Evolutionary conservation across 345 rosid genomes (phyloP).

Genomic region (Cardamine occulta): DNA sequence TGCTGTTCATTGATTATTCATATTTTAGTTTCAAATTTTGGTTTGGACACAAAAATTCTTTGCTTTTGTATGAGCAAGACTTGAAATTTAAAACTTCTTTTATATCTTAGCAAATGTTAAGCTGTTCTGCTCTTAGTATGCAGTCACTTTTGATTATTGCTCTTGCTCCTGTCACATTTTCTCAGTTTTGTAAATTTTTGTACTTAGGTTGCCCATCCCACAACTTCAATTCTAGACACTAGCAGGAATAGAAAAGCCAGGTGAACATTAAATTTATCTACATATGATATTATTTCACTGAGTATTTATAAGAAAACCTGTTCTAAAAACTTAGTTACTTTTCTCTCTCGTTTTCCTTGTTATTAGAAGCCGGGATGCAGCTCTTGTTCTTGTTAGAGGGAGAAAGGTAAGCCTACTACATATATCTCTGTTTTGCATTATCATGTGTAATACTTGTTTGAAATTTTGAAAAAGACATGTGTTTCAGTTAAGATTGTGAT

Average conservation of each 20-base stretch:
- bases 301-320: neutral
- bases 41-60: neutral
- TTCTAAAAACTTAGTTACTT: constrained; percentile 23
- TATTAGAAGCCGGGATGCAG: constrained; percentile 57
- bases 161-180: constrained; percentile 6
- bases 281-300: neutral
- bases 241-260: constrained; percentile 61
- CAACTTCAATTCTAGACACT: constrained; percentile 57
- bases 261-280: constrained; percentile 43
- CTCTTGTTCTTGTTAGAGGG: constrained; percentile 55
- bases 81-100: neutral
- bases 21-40: neutral
- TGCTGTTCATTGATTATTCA: neutral
- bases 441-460: constrained; percentile 17
- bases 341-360: constrained; percentile 39
- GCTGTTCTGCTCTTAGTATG: constrained; percentile 19
- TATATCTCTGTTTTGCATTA: constrained; percentile 7
- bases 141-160: constrained; percentile 16
- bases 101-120: neutral
- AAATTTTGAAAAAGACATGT: constrained; percentile 1
- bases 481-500: constrained; percentile 9
- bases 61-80: constrained; percentile 21
- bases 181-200: constrained; percentile 27
- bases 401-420: constrained; percentile 59
- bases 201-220: constrained; percentile 57